Evolutionary conservation across 2,329 filamentous ascomycete genomes (phyloP).

Genomic region (Colletotrichum siamense): DNA sequence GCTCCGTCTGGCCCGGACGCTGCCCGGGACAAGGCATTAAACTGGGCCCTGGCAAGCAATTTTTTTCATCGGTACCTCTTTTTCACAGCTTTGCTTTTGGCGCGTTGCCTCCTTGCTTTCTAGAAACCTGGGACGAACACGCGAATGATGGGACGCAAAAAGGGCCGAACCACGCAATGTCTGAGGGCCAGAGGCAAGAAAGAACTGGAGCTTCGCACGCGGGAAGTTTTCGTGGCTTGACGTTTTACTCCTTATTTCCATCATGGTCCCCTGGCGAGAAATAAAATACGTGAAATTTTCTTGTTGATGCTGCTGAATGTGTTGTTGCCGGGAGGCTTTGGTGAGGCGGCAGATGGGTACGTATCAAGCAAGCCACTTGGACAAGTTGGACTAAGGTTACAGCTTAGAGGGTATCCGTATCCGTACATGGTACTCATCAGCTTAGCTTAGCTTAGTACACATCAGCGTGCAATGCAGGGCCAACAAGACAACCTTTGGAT

Average conservation of each 20-base stretch:
- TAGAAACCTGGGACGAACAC: not conserved
- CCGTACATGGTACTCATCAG: not conserved
- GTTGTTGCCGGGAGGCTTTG: not conserved
- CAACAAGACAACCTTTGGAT: not conserved
- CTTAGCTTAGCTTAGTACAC: too few relatives aligned
- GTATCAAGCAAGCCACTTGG: not conserved
- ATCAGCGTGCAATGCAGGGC: not conserved
- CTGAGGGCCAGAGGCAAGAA: not conserved
- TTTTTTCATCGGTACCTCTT: not conserved
- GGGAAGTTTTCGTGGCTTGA: conserved; percentile 7
- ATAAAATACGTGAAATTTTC: not conserved
- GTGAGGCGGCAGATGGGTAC: not conserved
- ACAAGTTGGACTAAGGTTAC: not conserved
- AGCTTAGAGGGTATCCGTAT: not conserved
- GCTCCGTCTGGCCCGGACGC: conserved; percentile 22
- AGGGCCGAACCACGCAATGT: conserved; percentile 15
- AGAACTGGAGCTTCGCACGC: conserved; percentile 11
- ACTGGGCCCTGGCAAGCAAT: conserved; percentile 10
- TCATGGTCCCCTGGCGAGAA: not conserved
- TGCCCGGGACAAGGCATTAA: conserved; percentile 21
- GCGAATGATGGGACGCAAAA: not conserved
- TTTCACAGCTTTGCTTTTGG: not conserved
- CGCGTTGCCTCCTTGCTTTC: not conserved
- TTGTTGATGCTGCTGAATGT: not conserved
- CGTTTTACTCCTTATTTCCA: not conserved